Evolutionary conservation across 2,329 filamentous ascomycete genomes (phyloP).

Genomic region (Curvularia sp.): DNA sequence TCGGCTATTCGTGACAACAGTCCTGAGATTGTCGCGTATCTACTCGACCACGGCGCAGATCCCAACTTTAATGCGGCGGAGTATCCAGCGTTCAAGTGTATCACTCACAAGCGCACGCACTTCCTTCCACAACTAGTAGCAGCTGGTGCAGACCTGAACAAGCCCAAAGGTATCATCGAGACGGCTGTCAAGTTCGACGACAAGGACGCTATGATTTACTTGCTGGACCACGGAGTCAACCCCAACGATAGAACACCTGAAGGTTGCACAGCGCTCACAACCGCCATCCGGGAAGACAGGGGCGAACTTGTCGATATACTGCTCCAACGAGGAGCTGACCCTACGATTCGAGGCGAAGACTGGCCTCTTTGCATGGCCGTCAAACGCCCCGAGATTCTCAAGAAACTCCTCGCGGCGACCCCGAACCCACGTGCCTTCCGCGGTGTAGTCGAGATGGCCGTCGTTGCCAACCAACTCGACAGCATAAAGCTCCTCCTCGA

Average conservation of each 20-base stretch:
- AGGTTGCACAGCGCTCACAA: conserved; percentile 69
- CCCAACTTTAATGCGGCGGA: conserved; percentile 66
- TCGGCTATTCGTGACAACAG: conserved; percentile 72
- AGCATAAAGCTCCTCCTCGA: conserved; percentile 70
- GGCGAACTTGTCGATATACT: conserved; percentile 67
- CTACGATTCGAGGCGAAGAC: conserved; percentile 69
- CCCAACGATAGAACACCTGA: conserved; percentile 66
- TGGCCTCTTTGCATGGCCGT: conserved; percentile 77
- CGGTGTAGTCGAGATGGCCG: conserved; percentile 72
- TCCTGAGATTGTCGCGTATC: conserved; percentile 66
- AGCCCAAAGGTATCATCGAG: conserved; percentile 71
- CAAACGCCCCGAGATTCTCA: conserved; percentile 65
- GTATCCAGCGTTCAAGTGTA: conserved; percentile 72
- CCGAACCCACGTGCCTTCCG: conserved; percentile 68
- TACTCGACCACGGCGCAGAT: conserved; percentile 62
- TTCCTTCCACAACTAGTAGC: conserved; percentile 64
- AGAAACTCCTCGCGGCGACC: conserved; percentile 63
- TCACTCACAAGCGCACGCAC: conserved; percentile 69
- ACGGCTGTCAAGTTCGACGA: conserved; percentile 69
- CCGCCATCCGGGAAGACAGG: conserved; percentile 68
- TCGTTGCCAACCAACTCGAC: conserved; percentile 70
- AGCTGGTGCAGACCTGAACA: conserved; percentile 66
- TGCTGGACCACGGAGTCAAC: conserved; percentile 66
- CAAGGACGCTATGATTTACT: conserved; percentile 65
- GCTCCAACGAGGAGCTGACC: conserved; percentile 66